A percentile compares a stretch with the other conserved stretches of the same genome.
These are phyloP conservation scores for Fraxinus sp. DNA, from an alignment of 305 asterid genomes.

Conservation along the genomic window DNA sequence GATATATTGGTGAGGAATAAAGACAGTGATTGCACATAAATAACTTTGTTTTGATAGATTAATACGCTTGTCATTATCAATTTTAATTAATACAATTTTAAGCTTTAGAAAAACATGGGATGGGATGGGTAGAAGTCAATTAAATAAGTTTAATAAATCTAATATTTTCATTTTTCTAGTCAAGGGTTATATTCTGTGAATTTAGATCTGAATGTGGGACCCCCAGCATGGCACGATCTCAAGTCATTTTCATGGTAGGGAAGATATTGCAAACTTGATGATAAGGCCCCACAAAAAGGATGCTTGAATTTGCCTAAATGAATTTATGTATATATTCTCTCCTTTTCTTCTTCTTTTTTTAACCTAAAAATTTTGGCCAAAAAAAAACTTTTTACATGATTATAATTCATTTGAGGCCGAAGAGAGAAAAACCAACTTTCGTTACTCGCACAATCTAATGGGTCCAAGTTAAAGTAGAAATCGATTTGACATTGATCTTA, in stretches of 20 bases:
- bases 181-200: background rate
- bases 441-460: background rate
- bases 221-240: background rate
- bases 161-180: background rate
- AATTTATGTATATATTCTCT: background rate
- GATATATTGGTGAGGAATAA: background rate
- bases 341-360: background rate
- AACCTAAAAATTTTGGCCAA: background rate
- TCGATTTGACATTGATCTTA: background rate
- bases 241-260: background rate
- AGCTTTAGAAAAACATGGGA: background rate
- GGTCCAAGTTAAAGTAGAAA: background rate
- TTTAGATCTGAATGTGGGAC: background rate
- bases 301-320: background rate
- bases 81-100: too few species aligned
- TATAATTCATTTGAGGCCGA: background rate
- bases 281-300: background rate
- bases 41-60: background rate
- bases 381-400: background rate
- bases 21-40: background rate
- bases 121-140: background rate
- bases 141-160: background rate
- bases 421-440: background rate
- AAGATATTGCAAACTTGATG: constrained; percentile 28
- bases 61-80: background rate